Base-by-base conservation (phyloP, 345 rosid species). In the Limnanthes douglasii region DNA sequence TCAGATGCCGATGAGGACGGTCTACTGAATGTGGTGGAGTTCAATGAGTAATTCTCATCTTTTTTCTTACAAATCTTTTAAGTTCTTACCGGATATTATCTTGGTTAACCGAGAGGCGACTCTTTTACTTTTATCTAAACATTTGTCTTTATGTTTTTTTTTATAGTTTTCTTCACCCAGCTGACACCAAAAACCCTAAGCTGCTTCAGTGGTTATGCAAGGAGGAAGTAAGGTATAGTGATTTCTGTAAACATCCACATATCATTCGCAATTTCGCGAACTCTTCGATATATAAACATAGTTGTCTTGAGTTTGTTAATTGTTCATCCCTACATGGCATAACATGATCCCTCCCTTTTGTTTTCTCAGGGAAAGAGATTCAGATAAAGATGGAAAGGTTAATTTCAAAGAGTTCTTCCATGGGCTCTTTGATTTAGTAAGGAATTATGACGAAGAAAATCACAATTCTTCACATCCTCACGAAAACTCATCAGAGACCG, bases 1-100 rank as follows among this genome's bases (percentile, higher is more conserved):
- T 75, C 99, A 12, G 99, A 92, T 80, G 85, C 57, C 4, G 69
- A 81, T 64, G 94, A 90, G 58, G 93, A 92, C 71, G 93, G 93
- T 29, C 59, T 71, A 10, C 51, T 92, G 57, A 78, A 92, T 57
- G 39, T 81, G 43, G 81, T 88, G 0, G 94, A 92, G 70, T 92
- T 92, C 56, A 92, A 85, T 33, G 96, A 92, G 99, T 92, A 55
- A 75, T 86, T 25, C 29, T 51, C 41, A 27, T 41, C 40, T 43
- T 44, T 30, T 43, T 6, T 3, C 30, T 26, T 18, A 15, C 11
- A 32, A 27, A 39, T 45, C 0, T 25, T 25, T 46, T 34, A 15
- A n/a, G n/a, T n/a, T n/a, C n/a, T n/a, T n/a, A n/a, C n/a, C n/a
- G n/a, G n/a, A n/a, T n/a, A n/a, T n/a, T n/a, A n/a, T n/a, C n/a